Conservation (phyloP, 495 filamentous ascomycete genomes). For the Xylaria scruposa region DNA sequence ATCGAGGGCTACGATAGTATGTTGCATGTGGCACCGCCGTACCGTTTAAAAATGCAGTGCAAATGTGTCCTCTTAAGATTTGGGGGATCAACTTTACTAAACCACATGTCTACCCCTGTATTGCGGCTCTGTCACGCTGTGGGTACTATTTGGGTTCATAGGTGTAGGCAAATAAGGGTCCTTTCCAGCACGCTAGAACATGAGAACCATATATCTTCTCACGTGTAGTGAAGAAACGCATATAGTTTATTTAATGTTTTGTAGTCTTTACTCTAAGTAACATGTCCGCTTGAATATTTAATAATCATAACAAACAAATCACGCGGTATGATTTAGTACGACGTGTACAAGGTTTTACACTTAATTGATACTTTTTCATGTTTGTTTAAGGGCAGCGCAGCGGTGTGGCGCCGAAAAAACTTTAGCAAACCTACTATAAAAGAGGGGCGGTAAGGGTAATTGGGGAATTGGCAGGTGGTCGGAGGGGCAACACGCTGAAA, state of each 20-base stretch:
- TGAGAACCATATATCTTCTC: neutral
- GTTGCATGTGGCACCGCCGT: too few relatives aligned
- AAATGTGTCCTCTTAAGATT: too few relatives aligned
- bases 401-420: neutral
- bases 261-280: too few relatives aligned
- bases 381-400: neutral
- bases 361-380: too few relatives aligned
- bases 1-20: too few relatives aligned
- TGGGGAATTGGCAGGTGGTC: slow-evolving; percentile 26
- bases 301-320: neutral
- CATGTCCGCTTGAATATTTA: too few relatives aligned
- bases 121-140: neutral
- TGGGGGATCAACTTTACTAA: too few relatives aligned
- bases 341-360: neutral
- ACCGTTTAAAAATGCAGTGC: too few relatives aligned
- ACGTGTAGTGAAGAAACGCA: neutral
- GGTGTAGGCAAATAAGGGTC: neutral
- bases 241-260: neutral
- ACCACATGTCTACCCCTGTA: slow-evolving; percentile 1
- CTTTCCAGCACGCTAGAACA: neutral
- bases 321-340: neutral
- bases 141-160: neutral
- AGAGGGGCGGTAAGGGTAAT: slow-evolving; percentile 10
- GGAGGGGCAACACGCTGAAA: slow-evolving; percentile 36
- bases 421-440: neutral